Percentiles rank a stretch among this genome's conserved stretches.
Conservation (phyloP, 2,329 filamentous ascomycete species). For the Zymoseptoria tritici region DNA sequence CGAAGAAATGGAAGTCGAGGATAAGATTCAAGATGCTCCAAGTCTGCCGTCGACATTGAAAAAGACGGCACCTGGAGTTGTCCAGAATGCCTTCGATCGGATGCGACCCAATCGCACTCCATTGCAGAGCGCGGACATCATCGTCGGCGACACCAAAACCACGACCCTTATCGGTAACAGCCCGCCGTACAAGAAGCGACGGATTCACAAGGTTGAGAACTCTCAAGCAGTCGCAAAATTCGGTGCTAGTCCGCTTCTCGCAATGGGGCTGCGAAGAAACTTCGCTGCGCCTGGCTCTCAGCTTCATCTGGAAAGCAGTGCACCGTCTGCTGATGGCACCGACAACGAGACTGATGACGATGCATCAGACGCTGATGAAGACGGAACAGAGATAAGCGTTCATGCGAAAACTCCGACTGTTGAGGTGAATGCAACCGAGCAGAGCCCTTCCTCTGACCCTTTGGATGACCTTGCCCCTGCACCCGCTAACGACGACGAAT, state of each 20-base stretch:
- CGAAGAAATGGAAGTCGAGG: not conserved
- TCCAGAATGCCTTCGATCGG: conserved; percentile 56
- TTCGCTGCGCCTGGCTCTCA: conserved; percentile 52
- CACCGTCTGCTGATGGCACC: conserved; percentile 23
- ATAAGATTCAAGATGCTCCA: not conserved
- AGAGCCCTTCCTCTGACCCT: conserved; percentile 12
- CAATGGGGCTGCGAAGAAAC: conserved; percentile 37
- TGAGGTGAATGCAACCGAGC: not conserved
- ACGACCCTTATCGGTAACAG: conserved; percentile 53
- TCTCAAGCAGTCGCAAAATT: conserved; percentile 40
- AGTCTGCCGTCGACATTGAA: conserved; percentile 13
- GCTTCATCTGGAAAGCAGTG: conserved; percentile 16
- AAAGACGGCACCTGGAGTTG: conserved; percentile 36
- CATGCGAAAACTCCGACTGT: not conserved
- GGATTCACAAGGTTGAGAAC: conserved; percentile 35
- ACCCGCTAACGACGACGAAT: conserved; percentile 25
- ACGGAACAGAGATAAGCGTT: conserved; percentile 10
- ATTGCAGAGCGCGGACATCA: conserved; percentile 64
- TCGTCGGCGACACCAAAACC: conserved; percentile 61
- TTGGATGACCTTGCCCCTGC: conserved; percentile 19
- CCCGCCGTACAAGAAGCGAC: conserved; percentile 41
- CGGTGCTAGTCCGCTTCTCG: conserved; percentile 30
- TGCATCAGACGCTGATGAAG: conserved; percentile 7
- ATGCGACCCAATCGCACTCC: conserved; percentile 57
- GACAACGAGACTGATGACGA: conserved; percentile 15